Base-by-base conservation (phyloP, 2,329 filamentous ascomycete genomes). In the Mycosphaerelloides madeirae region DNA sequence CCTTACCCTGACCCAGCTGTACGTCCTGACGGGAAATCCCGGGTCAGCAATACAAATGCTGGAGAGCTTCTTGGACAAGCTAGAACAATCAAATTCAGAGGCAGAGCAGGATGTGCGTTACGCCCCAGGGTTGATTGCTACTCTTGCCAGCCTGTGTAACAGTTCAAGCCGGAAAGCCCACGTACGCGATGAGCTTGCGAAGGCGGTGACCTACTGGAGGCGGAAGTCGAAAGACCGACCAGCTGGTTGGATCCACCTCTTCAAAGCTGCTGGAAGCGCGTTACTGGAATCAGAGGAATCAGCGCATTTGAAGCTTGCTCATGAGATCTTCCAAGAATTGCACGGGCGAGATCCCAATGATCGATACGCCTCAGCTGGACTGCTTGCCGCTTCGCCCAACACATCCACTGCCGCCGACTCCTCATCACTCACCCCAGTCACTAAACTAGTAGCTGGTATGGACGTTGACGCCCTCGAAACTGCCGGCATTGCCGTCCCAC, bases 151-250 rank as follows among this genome's bases (percentile, higher is more conserved):
- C 2, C 74, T 98, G 0, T 93, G 95, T 67, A 80, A 80, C 56
- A 71, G 76, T 2, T 84, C 93, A 63, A 83, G 85, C 31, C 85
- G 89, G 29, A 84, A 83, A 53, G 71, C 75, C 18, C 81, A 85
- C 22, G 81, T 86, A 49, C 85, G 85, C 50, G 68, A 72, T 6
- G 86, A 93, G 60, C 74, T 97, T 14, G 79, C 82, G 47, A 86
- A 84, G 65, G 88, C 91, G 14, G 87, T 88, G 9, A 73, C 77
- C 12, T 83, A 94, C 68, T 97, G 93, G 90, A 78, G 81, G 41
- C 72, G 75, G 35, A 83, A 82, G 54, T 71, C 76, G 8, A 73
- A 77, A 53, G 57, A 62, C 52, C 28, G 64, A 58, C 18, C 68
- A 54, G 34, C 46, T 13, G 67, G 81, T 0, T 55, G 59, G 6